Percentiles rank a stretch among this genome's conserved stretches.
Conservation (phyloP, 2,329 filamentous ascomycete genomes). For the Pyrenophora teres region DNA sequence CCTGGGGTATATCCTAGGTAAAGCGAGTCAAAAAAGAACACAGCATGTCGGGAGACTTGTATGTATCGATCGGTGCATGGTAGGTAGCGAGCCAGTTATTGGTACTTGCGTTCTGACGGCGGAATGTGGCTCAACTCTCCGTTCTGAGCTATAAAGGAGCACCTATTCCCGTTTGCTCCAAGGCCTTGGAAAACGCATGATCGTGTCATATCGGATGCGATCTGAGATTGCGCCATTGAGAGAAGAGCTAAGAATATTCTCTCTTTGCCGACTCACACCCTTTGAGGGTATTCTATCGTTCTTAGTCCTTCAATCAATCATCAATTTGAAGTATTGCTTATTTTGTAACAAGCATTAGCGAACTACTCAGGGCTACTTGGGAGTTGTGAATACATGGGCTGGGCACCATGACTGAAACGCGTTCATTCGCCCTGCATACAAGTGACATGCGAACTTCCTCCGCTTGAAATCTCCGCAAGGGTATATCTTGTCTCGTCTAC, state of each 20-base stretch:
- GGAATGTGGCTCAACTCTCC: not conserved
- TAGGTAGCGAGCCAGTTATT: not conserved
- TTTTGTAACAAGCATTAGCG: not conserved
- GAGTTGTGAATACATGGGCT: not conserved
- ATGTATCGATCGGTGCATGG: not conserved
- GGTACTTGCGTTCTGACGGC: not conserved
- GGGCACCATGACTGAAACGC: conserved; percentile 2
- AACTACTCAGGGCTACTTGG: not conserved
- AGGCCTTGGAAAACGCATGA: not conserved
- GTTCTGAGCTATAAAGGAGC: conserved; percentile 1
- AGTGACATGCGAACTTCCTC: not conserved
- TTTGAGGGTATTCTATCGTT: too few relatives aligned
- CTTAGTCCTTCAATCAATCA: too few relatives aligned
- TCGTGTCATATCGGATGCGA: not conserved
- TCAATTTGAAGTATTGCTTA: too few relatives aligned
- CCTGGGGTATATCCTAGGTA: not conserved
- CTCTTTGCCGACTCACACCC: too few relatives aligned
- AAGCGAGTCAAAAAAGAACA: not conserved
- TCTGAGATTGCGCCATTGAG: not conserved
- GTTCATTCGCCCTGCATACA: not conserved
- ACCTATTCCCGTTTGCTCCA: not conserved
- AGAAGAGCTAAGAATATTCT: too few relatives aligned
- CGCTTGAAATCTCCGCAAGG: not conserved
- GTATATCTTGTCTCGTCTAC: not conserved
- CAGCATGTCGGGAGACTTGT: not conserved